phyloP scores from a whole-genome alignment of 306 rosid species.

The Lablab purpureus region DNA sequence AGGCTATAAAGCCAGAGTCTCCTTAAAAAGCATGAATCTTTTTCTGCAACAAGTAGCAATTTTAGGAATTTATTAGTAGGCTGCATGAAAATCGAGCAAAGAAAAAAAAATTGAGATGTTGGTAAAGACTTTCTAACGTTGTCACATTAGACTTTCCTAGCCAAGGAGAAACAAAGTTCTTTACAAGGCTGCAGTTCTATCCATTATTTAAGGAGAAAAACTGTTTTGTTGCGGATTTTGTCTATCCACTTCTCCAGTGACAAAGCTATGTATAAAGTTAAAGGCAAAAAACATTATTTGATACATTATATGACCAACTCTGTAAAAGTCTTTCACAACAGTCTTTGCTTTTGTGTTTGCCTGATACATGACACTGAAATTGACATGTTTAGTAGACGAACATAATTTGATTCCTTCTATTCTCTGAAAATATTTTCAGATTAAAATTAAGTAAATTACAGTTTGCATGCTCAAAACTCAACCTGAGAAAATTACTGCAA shows the following conservation, averaged over 20 bases:
- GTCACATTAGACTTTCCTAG: slow-evolving; percentile 42
- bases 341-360: slow-evolving; percentile 39
- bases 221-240: slow-evolving; percentile 41
- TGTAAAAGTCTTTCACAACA: slow-evolving; percentile 19
- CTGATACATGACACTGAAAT: slow-evolving; percentile 17
- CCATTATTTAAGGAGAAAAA: slow-evolving; percentile 31
- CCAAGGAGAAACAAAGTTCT: slow-evolving; percentile 46
- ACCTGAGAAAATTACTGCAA: too few relatives aligned
- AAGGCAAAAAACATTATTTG: background rate
- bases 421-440: background rate
- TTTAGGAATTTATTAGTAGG: slow-evolving; percentile 5
- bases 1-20: slow-evolving; percentile 9
- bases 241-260: slow-evolving; percentile 8
- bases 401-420: slow-evolving; percentile 9
- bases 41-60: background rate
- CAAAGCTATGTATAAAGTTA: background rate
- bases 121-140: slow-evolving; percentile 19
- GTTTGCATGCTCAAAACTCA: background rate
- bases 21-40: slow-evolving; percentile 7
- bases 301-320: slow-evolving; percentile 14
- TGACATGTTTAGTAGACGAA: background rate
- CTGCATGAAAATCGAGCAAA: background rate
- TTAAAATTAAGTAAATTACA: background rate
- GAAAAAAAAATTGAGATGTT: background rate
- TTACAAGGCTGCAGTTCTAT: slow-evolving; percentile 44